A percentile compares a stretch with the other conserved stretches of the same genome.
Conservation (phyloP, 2,329 filamentous ascomycete genomes). For the Teratosphaeria destructans region DNA sequence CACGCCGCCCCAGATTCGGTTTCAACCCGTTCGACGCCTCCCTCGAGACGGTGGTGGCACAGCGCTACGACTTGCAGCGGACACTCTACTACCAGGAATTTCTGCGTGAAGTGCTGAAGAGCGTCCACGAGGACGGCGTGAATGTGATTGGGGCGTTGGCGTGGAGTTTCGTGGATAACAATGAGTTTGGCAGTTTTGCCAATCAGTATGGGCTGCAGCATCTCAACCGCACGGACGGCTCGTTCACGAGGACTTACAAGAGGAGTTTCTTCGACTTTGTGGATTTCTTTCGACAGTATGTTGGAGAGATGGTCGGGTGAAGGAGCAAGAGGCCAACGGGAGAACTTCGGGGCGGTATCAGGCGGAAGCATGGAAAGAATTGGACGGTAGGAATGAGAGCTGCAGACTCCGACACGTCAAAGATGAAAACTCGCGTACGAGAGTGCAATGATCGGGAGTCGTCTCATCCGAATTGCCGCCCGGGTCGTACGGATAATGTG, state of each 20-base stretch:
- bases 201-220: not conserved
- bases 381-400: not conserved
- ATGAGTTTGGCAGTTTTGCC: not conserved
- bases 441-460: not conserved
- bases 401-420: not conserved
- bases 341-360: not conserved
- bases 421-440: not conserved
- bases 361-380: not conserved
- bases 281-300: not conserved
- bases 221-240: not conserved
- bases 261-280: not conserved
- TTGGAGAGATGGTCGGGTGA: not conserved
- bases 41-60: no score
- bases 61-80: no score
- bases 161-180: not conserved
- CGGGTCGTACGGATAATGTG: not conserved
- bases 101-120: not conserved
- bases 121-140: conserved; percentile 10
- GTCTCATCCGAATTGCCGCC: not conserved
- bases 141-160: not conserved
- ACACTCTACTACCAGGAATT: not conserved
- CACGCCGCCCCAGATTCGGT: no score
- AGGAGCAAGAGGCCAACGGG: not conserved
- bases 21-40: no score
- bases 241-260: not conserved